Conservation (phyloP, 2,329 filamentous ascomycete genomes). For the Fusarium buharicum region DNA sequence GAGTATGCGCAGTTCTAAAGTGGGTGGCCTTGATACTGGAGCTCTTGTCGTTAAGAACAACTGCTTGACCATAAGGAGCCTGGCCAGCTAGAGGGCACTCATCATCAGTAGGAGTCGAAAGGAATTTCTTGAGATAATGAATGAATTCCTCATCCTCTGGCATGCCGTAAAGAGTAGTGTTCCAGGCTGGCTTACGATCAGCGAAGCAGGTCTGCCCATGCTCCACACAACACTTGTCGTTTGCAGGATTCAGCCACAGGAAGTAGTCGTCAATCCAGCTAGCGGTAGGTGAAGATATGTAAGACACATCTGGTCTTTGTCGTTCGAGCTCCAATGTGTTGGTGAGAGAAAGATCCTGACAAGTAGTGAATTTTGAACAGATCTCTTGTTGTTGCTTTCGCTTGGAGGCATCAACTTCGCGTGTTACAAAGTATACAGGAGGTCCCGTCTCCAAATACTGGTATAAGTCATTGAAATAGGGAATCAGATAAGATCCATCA, state of each 20-base stretch:
- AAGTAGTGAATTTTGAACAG: constrained; percentile 91
- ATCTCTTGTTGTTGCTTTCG: constrained; percentile 82
- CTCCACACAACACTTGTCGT: constrained; percentile 77
- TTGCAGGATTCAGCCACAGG: constrained; percentile 90
- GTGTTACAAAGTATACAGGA: constrained; percentile 95
- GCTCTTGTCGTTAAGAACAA: constrained; percentile 77
- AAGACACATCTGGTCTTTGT: constrained; percentile 87
- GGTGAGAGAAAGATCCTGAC: constrained; percentile 82
- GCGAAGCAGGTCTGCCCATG: constrained; percentile 80
- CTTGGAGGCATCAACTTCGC: constrained; percentile 80
- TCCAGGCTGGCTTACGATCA: constrained; percentile 82
- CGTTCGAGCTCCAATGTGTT: constrained; percentile 95
- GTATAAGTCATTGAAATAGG: constrained; percentile 96
- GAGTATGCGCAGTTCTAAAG: constrained; percentile 90
- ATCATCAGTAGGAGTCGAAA: constrained; percentile 80
- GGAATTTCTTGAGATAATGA: constrained; percentile 84
- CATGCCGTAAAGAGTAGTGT: constrained; percentile 89
- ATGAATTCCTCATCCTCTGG: constrained; percentile 93
- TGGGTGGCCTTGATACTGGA: constrained; percentile 82
- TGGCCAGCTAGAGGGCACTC: constrained; percentile 89
- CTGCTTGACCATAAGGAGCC: constrained; percentile 85
- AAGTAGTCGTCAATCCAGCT: constrained; percentile 99
- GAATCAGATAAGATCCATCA: constrained; percentile 91
- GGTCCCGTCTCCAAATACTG: constrained; percentile 91
- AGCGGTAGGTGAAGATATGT: constrained; percentile 86